A percentile compares a stretch with the other conserved stretches of the same genome.
These are phyloP conservation scores for Scleroderma citrinum DNA, from an alignment of 768 basidiomycete species.

Conservation along the genomic window DNA sequence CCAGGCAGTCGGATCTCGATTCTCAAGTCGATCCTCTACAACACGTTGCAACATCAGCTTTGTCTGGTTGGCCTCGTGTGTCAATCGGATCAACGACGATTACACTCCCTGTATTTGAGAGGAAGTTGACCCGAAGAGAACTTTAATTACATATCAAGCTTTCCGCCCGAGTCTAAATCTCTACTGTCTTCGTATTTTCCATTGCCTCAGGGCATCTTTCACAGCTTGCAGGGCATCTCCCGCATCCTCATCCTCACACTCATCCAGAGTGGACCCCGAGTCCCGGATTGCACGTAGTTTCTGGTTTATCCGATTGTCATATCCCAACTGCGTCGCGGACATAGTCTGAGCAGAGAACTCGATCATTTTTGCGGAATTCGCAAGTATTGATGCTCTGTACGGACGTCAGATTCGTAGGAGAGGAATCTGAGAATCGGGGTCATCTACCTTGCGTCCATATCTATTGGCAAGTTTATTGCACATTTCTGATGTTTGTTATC, in stretches of 20 bases:
- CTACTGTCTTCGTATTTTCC: constrained; percentile 6
- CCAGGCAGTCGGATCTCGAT: no score
- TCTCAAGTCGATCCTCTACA: no score
- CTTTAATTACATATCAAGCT: no score
- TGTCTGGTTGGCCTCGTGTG: no score
- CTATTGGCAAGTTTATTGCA: constrained; percentile 10
- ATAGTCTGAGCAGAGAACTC: constrained; percentile 46
- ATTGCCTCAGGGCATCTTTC: constrained; percentile 8
- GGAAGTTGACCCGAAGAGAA: no score
- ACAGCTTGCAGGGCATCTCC: constrained; percentile 32
- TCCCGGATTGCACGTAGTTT: constrained; percentile 32
- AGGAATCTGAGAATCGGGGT: background rate
- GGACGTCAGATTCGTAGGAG: background rate
- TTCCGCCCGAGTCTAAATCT: no score
- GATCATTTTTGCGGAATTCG: constrained; percentile 36
- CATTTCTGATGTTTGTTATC: constrained; percentile 24
- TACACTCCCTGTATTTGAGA: no score
- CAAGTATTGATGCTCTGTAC: constrained; percentile 38
- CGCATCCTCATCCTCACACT: constrained; percentile 34
- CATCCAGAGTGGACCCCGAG: constrained; percentile 20
- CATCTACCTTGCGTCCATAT: constrained; percentile 20
- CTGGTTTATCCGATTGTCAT: constrained; percentile 31
- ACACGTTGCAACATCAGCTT: no score
- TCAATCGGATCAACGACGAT: no score
- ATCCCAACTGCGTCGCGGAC: constrained; percentile 47